A percentile compares a stretch with the other conserved stretches of the same genome.
These are phyloP conservation scores for Ophiocordyceps camponoti-floridani DNA, from an alignment of 2,329 filamentous ascomycete species.

Conservation along the genomic window DNA sequence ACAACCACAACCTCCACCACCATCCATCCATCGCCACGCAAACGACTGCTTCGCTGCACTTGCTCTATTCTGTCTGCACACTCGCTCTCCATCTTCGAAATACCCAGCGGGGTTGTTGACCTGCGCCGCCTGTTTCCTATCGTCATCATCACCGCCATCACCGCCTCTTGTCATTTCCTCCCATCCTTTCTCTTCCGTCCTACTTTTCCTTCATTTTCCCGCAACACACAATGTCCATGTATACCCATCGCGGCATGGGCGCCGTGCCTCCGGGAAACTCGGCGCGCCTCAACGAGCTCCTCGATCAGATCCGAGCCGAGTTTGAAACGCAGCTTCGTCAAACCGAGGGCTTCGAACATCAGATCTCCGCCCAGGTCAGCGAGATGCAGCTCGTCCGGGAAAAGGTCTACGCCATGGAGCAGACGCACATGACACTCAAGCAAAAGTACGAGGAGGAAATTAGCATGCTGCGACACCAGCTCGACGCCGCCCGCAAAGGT, in stretches of 20 bases:
- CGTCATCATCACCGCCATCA: too few relatives aligned
- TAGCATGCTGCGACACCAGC: constrained; percentile 65
- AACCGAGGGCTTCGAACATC: constrained; percentile 77
- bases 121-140: too few relatives aligned
- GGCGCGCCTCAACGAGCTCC: constrained; percentile 69
- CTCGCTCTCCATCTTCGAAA: background rate
- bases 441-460: constrained; percentile 96
- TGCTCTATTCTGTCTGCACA: too few relatives aligned
- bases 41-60: too few relatives aligned
- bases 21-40: too few relatives aligned
- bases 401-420: constrained; percentile 87
- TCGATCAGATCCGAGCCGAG: constrained; percentile 79
- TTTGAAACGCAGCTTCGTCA: constrained; percentile 74
- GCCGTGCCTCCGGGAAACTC: constrained; percentile 40
- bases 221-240: constrained; percentile 49
- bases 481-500: constrained; percentile 55
- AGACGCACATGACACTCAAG: constrained; percentile 75
- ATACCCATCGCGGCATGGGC: constrained; percentile 75
- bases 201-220: too few relatives aligned
- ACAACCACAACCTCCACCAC: background rate
- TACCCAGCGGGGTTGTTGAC: too few relatives aligned
- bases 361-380: constrained; percentile 76
- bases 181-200: too few relatives aligned
- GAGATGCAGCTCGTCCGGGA: constrained; percentile 90
- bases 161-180: too few relatives aligned